phyloP scores from a whole-genome alignment of 768 basidiomycete species.

The Mycena filopes region DNA sequence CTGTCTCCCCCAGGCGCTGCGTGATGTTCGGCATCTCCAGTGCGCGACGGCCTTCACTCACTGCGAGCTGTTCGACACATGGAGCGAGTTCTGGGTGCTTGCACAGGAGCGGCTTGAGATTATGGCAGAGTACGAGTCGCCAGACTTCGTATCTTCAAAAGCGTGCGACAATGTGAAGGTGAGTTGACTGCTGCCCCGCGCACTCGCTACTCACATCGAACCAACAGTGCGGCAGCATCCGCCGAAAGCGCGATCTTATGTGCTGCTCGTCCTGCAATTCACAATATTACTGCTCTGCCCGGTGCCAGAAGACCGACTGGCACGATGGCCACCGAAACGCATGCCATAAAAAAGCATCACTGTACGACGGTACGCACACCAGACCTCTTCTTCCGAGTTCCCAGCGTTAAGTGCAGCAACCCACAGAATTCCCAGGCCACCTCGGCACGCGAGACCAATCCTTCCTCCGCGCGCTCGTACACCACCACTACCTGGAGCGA shows the following conservation, averaged over 20 bases:
- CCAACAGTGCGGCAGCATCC: not conserved
- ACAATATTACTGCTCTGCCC: not conserved
- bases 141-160: not conserved
- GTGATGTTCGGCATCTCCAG: not conserved
- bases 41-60: not conserved
- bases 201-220: not conserved
- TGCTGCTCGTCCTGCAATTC: not conserved
- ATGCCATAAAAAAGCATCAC: not conserved
- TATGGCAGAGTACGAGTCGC: constrained; percentile 1
- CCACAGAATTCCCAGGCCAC: not conserved
- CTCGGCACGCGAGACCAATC: not conserved
- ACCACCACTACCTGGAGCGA: not conserved
- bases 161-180: not conserved
- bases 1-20: not conserved
- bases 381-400: not conserved
- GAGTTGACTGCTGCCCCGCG: not conserved
- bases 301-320: not conserved
- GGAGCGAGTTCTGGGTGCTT: not conserved
- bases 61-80: not conserved
- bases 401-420: not conserved
- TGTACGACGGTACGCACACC: not conserved
- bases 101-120: not conserved
- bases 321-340: not conserved
- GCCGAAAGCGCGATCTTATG: not conserved
- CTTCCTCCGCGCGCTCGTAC: not conserved